phyloP scores from a whole-genome alignment of 768 basidiomycete genomes.

The Dacryopinax primogenitus region DNA sequence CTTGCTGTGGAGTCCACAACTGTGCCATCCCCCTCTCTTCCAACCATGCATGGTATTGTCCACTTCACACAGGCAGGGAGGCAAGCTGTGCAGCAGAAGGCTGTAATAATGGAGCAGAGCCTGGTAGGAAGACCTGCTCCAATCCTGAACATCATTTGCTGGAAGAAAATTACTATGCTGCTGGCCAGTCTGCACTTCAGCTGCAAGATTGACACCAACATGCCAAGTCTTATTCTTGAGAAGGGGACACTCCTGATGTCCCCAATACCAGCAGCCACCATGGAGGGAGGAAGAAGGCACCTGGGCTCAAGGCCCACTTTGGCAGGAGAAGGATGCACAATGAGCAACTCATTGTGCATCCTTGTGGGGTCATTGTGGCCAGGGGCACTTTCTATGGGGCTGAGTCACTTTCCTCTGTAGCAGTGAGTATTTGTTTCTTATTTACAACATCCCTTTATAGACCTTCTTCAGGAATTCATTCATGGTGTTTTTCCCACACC shows the following conservation, averaged over 20 bases:
- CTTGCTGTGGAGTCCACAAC: conserved; percentile 26
- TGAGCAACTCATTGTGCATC: conserved; percentile 10
- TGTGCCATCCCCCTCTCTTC: conserved; percentile 20
- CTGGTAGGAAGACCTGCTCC: conserved; percentile 18
- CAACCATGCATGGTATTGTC: conserved; percentile 17
- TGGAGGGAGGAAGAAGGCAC: no score
- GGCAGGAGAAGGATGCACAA: conserved; percentile 4
- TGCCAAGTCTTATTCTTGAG: background rate
- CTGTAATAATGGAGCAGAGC: background rate
- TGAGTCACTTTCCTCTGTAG: background rate
- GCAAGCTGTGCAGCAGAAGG: conserved; percentile 17
- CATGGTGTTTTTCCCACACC: background rate
- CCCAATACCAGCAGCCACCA: background rate
- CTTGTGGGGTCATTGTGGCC: conserved; percentile 10
- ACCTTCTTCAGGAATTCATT: background rate
- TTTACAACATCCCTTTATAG: background rate
- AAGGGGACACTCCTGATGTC: background rate
- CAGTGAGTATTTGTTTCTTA: background rate
- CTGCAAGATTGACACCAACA: conserved; percentile 18
- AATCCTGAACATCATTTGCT: conserved; percentile 18
- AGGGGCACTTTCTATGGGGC: conserved; percentile 4
- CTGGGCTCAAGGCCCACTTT: conserved; percentile 3
- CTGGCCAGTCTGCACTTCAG: conserved; percentile 23
- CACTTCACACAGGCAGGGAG: conserved; percentile 11
- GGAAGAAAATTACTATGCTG: conserved; percentile 12